Percentiles rank a stretch among this genome's conserved stretches.
Conservation (phyloP, 2,329 filamentous ascomycete genomes). For the Botryotinia convoluta region DNA sequence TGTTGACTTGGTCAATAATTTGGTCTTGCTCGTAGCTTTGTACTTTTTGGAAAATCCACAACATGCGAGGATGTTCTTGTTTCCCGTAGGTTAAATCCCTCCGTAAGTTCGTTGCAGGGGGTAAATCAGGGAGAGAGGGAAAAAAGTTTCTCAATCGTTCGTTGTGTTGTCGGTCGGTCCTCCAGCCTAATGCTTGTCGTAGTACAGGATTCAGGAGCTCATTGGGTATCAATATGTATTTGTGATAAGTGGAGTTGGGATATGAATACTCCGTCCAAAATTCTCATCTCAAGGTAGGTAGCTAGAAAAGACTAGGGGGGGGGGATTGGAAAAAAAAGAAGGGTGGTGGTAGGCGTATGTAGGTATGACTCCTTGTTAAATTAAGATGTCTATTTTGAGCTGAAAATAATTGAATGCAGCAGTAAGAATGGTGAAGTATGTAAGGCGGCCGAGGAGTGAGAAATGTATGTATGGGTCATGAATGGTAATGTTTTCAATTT, state of each 20-base stretch:
- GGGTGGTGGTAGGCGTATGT: neutral
- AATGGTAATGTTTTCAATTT: conserved; percentile 2
- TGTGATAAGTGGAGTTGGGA: conserved; percentile 20
- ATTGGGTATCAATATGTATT: conserved; percentile 21
- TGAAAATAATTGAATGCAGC: conserved; percentile 3
- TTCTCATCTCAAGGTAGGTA: conserved; percentile 1
- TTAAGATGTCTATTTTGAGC: conserved; percentile 3
- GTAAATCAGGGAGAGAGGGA: neutral
- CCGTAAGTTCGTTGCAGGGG: neutral
- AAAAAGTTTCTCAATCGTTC: conserved; percentile 3
- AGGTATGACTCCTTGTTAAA: conserved; percentile 13
- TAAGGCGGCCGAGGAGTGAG: neutral
- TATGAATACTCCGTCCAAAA: conserved; percentile 9
- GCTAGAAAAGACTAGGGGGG: conserved; percentile 1
- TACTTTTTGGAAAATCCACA: conserved; percentile 11
- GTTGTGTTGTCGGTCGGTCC: conserved; percentile 1
- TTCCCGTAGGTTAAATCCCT: conserved; percentile 10
- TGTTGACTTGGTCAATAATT: conserved; percentile 12
- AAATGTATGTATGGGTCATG: conserved; percentile 6
- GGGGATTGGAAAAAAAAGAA: neutral
- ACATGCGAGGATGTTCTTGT: conserved; percentile 16
- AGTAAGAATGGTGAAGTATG: neutral
- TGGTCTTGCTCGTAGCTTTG: conserved; percentile 14
- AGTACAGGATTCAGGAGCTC: conserved; percentile 6
- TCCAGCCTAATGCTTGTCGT: conserved; percentile 16